Evolutionary conservation across 1,139 yeast species (phyloP).

Genomic region (Candida labiduridarum): DNA sequence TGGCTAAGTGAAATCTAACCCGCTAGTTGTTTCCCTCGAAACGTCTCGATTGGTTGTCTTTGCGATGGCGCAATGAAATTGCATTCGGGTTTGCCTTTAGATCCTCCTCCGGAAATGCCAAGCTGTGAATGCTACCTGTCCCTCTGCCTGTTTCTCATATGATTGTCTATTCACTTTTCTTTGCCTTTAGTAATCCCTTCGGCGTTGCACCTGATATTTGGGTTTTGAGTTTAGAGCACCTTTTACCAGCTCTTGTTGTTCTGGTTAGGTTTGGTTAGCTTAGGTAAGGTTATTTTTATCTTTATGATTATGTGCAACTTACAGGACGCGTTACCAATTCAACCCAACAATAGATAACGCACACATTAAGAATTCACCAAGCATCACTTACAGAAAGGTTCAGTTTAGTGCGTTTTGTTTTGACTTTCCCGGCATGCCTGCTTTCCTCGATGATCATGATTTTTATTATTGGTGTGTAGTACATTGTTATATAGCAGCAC

Average conservation of each 20-base stretch:
- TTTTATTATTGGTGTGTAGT: constrained; percentile 1
- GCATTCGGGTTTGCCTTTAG: background rate
- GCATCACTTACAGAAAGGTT: background rate
- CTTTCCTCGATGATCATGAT: constrained; percentile 2
- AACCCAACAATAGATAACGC: constrained; percentile 1
- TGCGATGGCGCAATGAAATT: background rate
- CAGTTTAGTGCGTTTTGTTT: background rate
- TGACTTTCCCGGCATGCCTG: background rate
- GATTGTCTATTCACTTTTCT: background rate
- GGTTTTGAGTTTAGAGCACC: background rate
- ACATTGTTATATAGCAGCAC: background rate
- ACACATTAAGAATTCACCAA: background rate
- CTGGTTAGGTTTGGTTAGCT: background rate
- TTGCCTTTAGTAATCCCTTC: background rate
- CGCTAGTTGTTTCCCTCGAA: background rate
- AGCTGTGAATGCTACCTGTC: too few relatives aligned
- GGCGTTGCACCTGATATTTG: background rate
- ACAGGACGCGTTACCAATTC: constrained; percentile 2
- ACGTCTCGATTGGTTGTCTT: background rate
- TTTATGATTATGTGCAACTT: background rate
- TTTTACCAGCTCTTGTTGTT: background rate
- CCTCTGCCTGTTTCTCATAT: background rate
- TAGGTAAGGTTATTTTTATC: background rate
- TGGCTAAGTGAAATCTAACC: background rate
- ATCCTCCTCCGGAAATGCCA: too few relatives aligned